Evolutionary conservation across 2,329 filamentous ascomycete genomes (phyloP).

Genomic region (Pezicula rhizophila): DNA sequence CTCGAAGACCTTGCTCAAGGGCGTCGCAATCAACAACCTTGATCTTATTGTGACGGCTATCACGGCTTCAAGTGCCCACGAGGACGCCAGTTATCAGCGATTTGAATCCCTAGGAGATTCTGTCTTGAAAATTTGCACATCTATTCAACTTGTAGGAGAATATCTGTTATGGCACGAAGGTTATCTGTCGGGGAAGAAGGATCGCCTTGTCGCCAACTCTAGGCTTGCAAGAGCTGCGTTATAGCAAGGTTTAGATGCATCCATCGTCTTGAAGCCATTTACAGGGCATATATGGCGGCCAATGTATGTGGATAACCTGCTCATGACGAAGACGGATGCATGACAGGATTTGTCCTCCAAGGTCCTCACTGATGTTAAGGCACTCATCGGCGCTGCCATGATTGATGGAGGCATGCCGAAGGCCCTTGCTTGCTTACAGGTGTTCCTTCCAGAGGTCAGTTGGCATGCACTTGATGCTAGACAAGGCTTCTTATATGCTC

Average conservation of each 20-base stretch:
- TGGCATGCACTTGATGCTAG: slow-evolving; percentile 44
- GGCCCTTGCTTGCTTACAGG: slow-evolving; percentile 56
- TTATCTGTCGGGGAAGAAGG: slow-evolving; percentile 63
- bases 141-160: slow-evolving; percentile 54
- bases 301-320: slow-evolving; percentile 44
- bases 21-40: slow-evolving; percentile 47
- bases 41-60: slow-evolving; percentile 62
- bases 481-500: slow-evolving; percentile 37
- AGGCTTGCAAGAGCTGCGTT: slow-evolving; percentile 62
- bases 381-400: slow-evolving; percentile 72
- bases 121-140: slow-evolving; percentile 69
- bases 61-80: slow-evolving; percentile 54
- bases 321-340: slow-evolving; percentile 17
- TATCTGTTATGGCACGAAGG: slow-evolving; percentile 70
- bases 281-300: slow-evolving; percentile 69
- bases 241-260: slow-evolving; percentile 60
- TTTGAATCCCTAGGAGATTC: slow-evolving; percentile 85
- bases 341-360: slow-evolving; percentile 59
- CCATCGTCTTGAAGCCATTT: slow-evolving; percentile 64
- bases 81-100: slow-evolving; percentile 67
- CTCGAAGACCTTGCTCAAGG: slow-evolving; percentile 44
- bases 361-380: slow-evolving; percentile 79
- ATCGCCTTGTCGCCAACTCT: slow-evolving; percentile 66
- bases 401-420: slow-evolving; percentile 60
- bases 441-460: slow-evolving; percentile 56